Evolutionary conservation across 2,329 filamentous ascomycete species (phyloP), one percentile per base, ranked within the genome.

Genomic region (Xylaria arbuscula): DNA sequence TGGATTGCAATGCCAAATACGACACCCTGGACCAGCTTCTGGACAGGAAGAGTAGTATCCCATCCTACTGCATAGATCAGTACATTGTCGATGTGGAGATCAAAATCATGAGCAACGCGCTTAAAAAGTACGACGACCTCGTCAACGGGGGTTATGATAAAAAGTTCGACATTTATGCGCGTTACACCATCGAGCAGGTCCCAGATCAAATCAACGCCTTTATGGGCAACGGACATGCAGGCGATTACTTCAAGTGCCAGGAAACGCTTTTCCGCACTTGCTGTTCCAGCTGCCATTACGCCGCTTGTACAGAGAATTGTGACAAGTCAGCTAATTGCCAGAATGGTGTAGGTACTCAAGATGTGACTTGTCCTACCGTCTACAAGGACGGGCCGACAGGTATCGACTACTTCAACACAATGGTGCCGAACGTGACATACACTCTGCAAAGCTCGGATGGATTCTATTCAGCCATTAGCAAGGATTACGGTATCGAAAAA

Each of bases 131-230:
- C 61, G 57, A 72, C 32, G 48, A 54, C 11, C 63, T 75, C n/a
- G 66, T 75, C 36, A 42, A 54, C 17, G 62, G 67, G 47, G 71
- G 68, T 19, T 76, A 76, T 64, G 75, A 76, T 65, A 50, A 70
- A 9, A 75, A 73, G 42, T 76, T 76, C 72, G 51, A 66, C 17
- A 65, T 57, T 2, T 76, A 73, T 19, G 61, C 60, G 50, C 61
- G 38, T 24, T 66, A 66, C 36, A 64, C 70, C 32, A 42, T 53
- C 34, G 51, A 72, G 17, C 58, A 69, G 57, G 54, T 66, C 19
- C 67, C 67, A 10, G 32, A 4, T 24, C 67, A 55, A 42, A 50
- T 69, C 55, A 61, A 66, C 32, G 34, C 53, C 15, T 76, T 70
- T 48, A 75, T 72, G 66, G 62, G 53, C 22, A 62, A 70, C 24